Conservation (phyloP, 345 rosid genomes). For the Populus simonii region DNA sequence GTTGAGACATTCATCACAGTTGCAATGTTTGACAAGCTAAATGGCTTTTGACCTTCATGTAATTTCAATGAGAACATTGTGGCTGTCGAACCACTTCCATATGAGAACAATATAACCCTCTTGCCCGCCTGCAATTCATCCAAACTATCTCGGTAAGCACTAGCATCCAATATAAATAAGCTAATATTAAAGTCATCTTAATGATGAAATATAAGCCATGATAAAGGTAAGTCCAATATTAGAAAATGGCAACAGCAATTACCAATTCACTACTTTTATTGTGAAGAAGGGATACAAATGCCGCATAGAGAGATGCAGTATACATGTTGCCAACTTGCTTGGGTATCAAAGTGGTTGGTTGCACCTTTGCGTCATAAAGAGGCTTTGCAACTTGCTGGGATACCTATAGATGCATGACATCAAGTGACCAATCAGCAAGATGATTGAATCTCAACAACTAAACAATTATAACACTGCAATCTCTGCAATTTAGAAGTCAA, state of each 20-base stretch:
- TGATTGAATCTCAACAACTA: not conserved
- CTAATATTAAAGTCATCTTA: not conserved
- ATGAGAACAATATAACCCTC: conserved; percentile 82
- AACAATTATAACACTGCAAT: conserved; percentile 1
- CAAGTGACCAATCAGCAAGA: conserved; percentile 22
- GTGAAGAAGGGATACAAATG: conserved; percentile 90
- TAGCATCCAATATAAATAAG: conserved; percentile 1
- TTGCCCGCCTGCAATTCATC: conserved; percentile 58
- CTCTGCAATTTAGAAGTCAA: not conserved
- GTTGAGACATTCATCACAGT: conserved; percentile 61
- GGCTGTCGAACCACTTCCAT: conserved; percentile 94
- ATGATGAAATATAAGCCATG: not conserved
- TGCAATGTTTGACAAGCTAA: conserved; percentile 77
- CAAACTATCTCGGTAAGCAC: not conserved
- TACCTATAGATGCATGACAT: conserved; percentile 41
- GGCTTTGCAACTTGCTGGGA: conserved; percentile 93
- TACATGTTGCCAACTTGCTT: conserved; percentile 99
- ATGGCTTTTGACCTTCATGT: conserved; percentile 58
- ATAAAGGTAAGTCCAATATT: not conserved
- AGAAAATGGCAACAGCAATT: conserved; percentile 21
- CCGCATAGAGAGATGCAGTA: conserved; percentile 96
- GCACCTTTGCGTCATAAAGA: conserved; percentile 78
- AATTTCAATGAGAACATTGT: conserved; percentile 84
- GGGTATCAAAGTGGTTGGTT: conserved; percentile 83
- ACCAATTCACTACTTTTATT: conserved; percentile 72